A percentile compares a stretch with the other conserved stretches of the same genome.
Evolutionary conservation across 768 basidiomycete genomes (phyloP).

Genomic region (Lactarius pseudohatsudake): DNA sequence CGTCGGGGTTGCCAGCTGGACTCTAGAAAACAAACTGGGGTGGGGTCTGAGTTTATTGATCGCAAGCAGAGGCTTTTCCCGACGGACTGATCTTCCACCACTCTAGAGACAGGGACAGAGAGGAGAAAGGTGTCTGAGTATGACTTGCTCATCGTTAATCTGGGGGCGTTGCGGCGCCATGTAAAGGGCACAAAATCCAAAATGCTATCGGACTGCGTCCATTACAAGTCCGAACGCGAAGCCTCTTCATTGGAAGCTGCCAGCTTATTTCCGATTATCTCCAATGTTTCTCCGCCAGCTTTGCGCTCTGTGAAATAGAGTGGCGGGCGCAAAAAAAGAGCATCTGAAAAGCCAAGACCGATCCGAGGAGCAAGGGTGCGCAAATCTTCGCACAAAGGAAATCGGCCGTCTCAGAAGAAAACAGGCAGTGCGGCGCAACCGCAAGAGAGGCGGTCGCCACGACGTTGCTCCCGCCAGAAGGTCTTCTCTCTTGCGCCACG

Average conservation of each 20-base stretch:
- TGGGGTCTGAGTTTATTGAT: neutral
- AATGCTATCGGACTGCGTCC: neutral
- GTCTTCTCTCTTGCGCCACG: neutral
- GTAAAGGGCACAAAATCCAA: neutral
- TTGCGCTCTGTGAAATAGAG: neutral
- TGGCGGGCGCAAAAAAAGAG: neutral
- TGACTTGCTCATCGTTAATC: neutral
- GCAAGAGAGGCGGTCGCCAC: neutral
- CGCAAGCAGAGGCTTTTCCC: neutral
- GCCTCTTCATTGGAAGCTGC: neutral
- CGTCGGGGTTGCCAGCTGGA: neutral
- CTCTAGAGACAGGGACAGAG: neutral
- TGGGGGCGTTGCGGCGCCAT: neutral
- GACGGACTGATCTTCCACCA: neutral
- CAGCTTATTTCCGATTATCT: conserved; percentile 2
- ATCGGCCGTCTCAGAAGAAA: neutral
- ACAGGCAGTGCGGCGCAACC: neutral
- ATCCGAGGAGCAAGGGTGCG: neutral
- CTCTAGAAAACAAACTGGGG: neutral
- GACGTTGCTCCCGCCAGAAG: neutral
- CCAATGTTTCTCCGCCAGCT: neutral
- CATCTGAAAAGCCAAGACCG: neutral
- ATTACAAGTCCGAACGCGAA: neutral
- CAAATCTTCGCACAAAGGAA: neutral
- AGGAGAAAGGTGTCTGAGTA: neutral